phyloP scores from a whole-genome alignment of 2,329 filamentous ascomycete species.

The Pseudogymnoascus sp. region DNA sequence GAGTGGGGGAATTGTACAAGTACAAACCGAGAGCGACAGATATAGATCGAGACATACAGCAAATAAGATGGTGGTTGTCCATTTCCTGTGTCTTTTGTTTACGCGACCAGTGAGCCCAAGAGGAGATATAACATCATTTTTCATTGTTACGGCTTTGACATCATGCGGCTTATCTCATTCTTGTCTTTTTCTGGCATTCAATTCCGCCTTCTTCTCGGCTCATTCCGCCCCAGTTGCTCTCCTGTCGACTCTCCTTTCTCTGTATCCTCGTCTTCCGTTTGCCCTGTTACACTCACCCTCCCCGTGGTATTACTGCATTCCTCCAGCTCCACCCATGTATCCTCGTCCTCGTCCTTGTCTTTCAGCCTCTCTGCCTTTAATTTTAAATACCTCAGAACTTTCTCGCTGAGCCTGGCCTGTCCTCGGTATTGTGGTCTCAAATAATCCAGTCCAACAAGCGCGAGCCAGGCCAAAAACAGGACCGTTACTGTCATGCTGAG shows the following conservation, averaged over 20 bases:
- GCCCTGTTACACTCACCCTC: neutral
- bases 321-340: neutral
- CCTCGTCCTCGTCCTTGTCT: neutral
- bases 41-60: conserved; percentile 1
- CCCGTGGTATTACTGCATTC: neutral
- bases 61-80: neutral
- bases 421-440: neutral
- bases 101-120: neutral
- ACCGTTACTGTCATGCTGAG: neutral
- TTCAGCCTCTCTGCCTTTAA: neutral
- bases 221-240: neutral
- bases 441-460: neutral
- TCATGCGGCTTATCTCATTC: neutral
- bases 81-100: neutral
- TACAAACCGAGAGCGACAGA: neutral
- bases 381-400: neutral
- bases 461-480: conserved; percentile 1
- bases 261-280: neutral
- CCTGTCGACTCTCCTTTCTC: neutral
- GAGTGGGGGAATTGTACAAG: conserved; percentile 9
- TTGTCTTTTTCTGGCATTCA: neutral
- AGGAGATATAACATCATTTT: neutral
- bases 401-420: neutral
- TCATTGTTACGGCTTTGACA: neutral
- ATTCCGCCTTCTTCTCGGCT: conserved; percentile 1